Conservation (phyloP, 2,329 filamentous ascomycete species). For the Hypoxylon sp. region DNA sequence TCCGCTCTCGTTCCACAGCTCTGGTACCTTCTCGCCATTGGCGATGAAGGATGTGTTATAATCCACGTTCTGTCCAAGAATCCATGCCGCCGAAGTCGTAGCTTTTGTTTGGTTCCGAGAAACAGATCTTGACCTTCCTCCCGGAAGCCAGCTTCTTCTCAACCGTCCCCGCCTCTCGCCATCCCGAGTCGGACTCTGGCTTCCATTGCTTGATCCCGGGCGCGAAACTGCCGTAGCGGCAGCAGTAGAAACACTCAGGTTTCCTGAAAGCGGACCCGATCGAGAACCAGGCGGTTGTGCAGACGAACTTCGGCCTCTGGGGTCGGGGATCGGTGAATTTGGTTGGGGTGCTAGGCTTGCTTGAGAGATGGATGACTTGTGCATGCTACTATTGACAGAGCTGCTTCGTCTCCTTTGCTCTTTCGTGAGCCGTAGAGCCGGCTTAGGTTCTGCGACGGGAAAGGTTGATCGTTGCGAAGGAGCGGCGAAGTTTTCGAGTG, state of each 20-base stretch:
- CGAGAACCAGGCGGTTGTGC: constrained; percentile 57
- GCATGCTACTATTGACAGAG: constrained; percentile 43
- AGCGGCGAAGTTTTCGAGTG: constrained; percentile 34
- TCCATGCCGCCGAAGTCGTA: constrained; percentile 60
- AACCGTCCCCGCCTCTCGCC: constrained; percentile 56
- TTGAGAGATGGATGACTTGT: constrained; percentile 33
- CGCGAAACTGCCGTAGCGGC: constrained; percentile 41
- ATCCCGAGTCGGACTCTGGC: constrained; percentile 57
- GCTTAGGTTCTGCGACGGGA: constrained; percentile 45
- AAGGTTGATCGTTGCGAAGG: constrained; percentile 42
- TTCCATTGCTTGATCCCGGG: constrained; percentile 54
- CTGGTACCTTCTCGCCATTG: constrained; percentile 70
- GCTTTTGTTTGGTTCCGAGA: constrained; percentile 55
- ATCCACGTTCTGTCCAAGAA: constrained; percentile 66
- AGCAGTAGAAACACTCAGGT: constrained; percentile 49
- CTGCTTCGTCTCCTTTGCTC: constrained; percentile 47
- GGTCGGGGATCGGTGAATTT: constrained; percentile 50
- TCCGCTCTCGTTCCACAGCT: constrained; percentile 73
- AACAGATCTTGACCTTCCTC: constrained; percentile 63
- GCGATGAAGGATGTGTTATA: constrained; percentile 66
- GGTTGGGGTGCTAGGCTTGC: constrained; percentile 38
- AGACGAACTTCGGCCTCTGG: constrained; percentile 61
- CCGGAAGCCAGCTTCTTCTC: constrained; percentile 67
- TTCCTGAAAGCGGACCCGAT: constrained; percentile 45
- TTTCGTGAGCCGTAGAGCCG: constrained; percentile 46